Percentiles rank a stretch among this genome's conserved stretches.
Conservation (phyloP, 306 rosid species). For the Pyrus betulifolia region DNA sequence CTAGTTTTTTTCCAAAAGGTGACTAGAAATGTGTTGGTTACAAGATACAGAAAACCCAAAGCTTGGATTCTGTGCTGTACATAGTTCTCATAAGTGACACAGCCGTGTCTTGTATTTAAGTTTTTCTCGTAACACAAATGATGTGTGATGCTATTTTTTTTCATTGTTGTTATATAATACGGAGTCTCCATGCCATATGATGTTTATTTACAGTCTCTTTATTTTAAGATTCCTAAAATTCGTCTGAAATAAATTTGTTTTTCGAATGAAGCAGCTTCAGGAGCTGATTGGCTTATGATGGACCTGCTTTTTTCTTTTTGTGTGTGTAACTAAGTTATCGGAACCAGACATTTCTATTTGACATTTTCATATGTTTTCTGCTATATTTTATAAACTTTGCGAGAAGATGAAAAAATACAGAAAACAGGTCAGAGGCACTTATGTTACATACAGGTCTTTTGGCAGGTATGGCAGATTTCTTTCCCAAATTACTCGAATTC, state of each 20-base stretch:
- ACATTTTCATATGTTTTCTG: neutral
- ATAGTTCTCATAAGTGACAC: conserved; percentile 55
- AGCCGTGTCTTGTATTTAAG: conserved; percentile 49
- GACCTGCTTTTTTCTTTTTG: neutral
- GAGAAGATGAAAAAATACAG: neutral
- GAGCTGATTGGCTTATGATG: neutral
- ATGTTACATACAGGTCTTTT: neutral
- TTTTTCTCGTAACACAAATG: conserved; percentile 49
- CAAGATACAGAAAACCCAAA: conserved; percentile 47
- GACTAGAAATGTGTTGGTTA: conserved; percentile 52
- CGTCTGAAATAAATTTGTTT: conserved; percentile 23
- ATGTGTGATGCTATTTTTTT: conserved; percentile 32
- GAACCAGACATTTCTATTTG: neutral
- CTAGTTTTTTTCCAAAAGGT: conserved; percentile 51
- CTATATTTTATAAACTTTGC: neutral
- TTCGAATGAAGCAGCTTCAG: conserved; percentile 24
- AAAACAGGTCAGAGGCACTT: neutral
- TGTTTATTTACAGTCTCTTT: conserved; percentile 30
- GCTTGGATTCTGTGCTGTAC: conserved; percentile 64
- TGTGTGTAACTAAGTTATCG: neutral
- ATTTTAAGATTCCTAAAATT: conserved; percentile 33
- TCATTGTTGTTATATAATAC: conserved; percentile 29
- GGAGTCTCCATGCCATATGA: conserved; percentile 27
- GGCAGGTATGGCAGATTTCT: neutral
- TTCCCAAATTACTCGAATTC: neutral